phyloP scores from a whole-genome alignment of 352 stramenopile genomes.

The Phytophthora megakarya region DNA sequence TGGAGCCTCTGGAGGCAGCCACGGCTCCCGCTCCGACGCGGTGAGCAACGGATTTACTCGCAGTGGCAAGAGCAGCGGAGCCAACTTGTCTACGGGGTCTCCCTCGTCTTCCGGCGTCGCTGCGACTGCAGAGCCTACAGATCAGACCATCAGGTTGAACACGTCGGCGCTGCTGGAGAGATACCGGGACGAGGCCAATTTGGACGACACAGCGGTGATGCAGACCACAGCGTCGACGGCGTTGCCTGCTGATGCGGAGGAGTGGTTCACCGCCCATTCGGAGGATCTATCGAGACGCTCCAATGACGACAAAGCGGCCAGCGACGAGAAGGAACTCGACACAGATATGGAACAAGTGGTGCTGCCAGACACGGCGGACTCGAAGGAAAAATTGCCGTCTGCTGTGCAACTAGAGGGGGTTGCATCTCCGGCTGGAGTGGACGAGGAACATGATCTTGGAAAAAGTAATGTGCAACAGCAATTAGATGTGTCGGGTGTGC shows the following conservation, averaged over 20 bases:
- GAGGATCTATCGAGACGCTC: slow-evolving; percentile 19
- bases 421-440: not conserved
- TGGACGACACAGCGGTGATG: slow-evolving; percentile 27
- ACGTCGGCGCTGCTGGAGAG: slow-evolving; percentile 37
- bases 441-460: slow-evolving; percentile 13
- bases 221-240: slow-evolving; percentile 29
- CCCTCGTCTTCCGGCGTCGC: slow-evolving; percentile 16
- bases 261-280: slow-evolving; percentile 39
- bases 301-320: slow-evolving; percentile 7
- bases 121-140: not conserved
- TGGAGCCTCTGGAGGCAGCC: slow-evolving; percentile 14
- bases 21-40: slow-evolving; percentile 21
- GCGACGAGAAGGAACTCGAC: slow-evolving; percentile 11
- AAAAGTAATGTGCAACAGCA: slow-evolving; percentile 31
- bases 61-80: slow-evolving; percentile 29
- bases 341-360: slow-evolving; percentile 17
- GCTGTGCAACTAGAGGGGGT: not conserved
- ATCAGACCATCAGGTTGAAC: slow-evolving; percentile 32
- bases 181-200: slow-evolving; percentile 36
- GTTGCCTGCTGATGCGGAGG: slow-evolving; percentile 29
- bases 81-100: slow-evolving; percentile 25
- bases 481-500: slow-evolving; percentile 9
- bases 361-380: not conserved
- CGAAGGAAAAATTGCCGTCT: slow-evolving; percentile 19
- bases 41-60: slow-evolving; percentile 16